Percentiles rank a stretch among this genome's conserved stretches.
Evolutionary conservation across 805 yeast species (phyloP).

Genomic region (Starmera dryadoides): DNA sequence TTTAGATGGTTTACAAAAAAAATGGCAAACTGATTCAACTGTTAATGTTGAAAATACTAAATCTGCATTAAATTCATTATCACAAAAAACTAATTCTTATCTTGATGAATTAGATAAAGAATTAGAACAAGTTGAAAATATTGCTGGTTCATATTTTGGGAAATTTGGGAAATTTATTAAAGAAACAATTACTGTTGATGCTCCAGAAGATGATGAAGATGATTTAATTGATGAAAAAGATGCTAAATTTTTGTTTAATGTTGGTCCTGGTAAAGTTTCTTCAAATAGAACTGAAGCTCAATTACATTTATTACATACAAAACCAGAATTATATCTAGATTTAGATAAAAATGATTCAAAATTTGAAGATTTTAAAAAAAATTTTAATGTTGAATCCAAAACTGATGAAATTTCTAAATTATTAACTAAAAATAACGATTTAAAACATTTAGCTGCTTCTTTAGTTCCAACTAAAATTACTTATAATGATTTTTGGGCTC

Average conservation of each 20-base stretch:
- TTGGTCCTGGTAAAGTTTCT: constrained; percentile 28
- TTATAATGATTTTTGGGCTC: constrained; percentile 66
- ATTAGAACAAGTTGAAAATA: constrained; percentile 64
- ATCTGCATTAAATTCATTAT: constrained; percentile 19
- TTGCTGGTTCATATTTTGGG: constrained; percentile 53
- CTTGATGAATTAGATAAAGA: constrained; percentile 69
- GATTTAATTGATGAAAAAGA: constrained; percentile 25
- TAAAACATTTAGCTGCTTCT: constrained; percentile 46
- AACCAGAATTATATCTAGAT: constrained; percentile 24
- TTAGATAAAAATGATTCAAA: constrained; percentile 22
- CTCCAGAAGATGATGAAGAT: constrained; percentile 7
- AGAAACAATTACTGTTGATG: constrained; percentile 27
- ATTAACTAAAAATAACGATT: constrained; percentile 40
- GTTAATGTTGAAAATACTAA: constrained; percentile 15
- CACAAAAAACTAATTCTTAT: constrained; percentile 45
- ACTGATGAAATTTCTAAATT: constrained; percentile 44
- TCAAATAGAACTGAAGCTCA: constrained; percentile 60
- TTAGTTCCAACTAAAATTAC: constrained; percentile 60
- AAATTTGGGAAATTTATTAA: constrained; percentile 52
- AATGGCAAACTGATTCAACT: not conserved
- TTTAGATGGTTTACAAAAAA: constrained; percentile 9
- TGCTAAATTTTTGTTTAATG: constrained; percentile 36
- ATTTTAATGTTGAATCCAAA: constrained; percentile 37
- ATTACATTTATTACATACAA: constrained; percentile 44
- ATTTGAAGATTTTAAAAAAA: constrained; percentile 25